Percentiles rank a stretch among this genome's conserved stretches.
Evolutionary conservation across 306 rosid genomes (phyloP).

Genomic region (Pterocarpus macrocarpus): DNA sequence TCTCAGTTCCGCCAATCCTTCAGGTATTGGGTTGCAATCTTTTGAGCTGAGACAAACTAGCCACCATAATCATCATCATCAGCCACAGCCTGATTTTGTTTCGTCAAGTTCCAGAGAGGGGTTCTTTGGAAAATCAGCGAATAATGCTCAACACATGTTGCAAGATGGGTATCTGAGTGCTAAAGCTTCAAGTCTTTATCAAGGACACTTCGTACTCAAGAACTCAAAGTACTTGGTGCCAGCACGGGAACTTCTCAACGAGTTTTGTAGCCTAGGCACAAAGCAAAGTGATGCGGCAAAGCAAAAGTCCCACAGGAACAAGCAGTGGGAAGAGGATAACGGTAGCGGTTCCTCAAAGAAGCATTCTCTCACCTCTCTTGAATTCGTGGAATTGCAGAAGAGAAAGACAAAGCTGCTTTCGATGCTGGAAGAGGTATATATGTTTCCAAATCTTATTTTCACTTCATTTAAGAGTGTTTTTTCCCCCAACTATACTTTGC

Average conservation of each 20-base stretch:
- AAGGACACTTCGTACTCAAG: conserved; percentile 60
- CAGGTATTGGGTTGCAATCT: conserved; percentile 70
- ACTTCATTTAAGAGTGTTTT: conserved; percentile 38
- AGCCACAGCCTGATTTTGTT: conserved; percentile 30
- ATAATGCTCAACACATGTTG: conserved; percentile 39
- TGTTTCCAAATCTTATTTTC: conserved; percentile 21
- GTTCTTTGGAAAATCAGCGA: conserved; percentile 49
- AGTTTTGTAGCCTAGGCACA: conserved; percentile 82
- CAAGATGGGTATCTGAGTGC: conserved; percentile 47
- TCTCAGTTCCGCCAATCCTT: conserved; percentile 77
- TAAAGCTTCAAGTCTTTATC: conserved; percentile 45
- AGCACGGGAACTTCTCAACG: conserved; percentile 79
- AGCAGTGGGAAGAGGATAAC: conserved; percentile 65
- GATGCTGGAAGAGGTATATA: conserved; percentile 92
- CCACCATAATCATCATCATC: conserved; percentile 43
- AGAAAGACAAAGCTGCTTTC: conserved; percentile 87
- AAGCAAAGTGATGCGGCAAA: conserved; percentile 55
- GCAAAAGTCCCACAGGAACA: conserved; percentile 59
- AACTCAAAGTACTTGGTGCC: conserved; percentile 75
- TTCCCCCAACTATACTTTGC: background rate
- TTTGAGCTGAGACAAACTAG: conserved; percentile 72
- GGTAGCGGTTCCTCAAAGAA: conserved; percentile 60
- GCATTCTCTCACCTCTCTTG: conserved; percentile 67
- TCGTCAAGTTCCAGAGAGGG: conserved; percentile 50
- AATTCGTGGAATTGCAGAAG: conserved; percentile 87